These are phyloP conservation scores for Plasmopara muralis DNA, from an alignment of 352 stramenopile genomes.

Conservation along the genomic window DNA sequence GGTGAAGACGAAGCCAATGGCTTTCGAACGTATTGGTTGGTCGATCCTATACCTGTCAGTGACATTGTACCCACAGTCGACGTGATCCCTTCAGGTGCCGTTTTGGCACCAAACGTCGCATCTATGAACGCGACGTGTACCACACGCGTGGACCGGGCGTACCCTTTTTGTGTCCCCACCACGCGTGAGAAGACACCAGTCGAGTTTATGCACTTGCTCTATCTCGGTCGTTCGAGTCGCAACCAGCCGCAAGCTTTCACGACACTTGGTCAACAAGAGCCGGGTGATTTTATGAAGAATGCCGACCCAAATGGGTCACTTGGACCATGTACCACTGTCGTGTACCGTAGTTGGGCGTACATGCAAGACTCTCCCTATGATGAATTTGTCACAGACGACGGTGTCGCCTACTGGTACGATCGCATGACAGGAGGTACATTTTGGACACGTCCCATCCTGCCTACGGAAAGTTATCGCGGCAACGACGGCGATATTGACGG, in stretches of 20 bases:
- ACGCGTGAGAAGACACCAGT: slow-evolving; percentile 88
- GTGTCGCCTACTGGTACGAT: slow-evolving; percentile 89
- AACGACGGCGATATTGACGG: slow-evolving; percentile 79
- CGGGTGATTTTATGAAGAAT: slow-evolving; percentile 89
- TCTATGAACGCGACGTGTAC: slow-evolving; percentile 82
- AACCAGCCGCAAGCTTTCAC: slow-evolving; percentile 91
- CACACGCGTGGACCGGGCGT: slow-evolving; percentile 80
- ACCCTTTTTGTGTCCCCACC: slow-evolving; percentile 90
- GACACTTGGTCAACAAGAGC: slow-evolving; percentile 81
- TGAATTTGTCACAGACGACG: slow-evolving; percentile 88
- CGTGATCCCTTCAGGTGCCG: slow-evolving; percentile 71
- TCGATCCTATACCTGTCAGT: slow-evolving; percentile 43
- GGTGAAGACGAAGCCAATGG: slow-evolving; percentile 81
- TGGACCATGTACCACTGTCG: slow-evolving; percentile 72
- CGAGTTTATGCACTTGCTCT: slow-evolving; percentile 91
- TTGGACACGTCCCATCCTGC: slow-evolving; percentile 84
- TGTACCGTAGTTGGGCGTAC: slow-evolving; percentile 91
- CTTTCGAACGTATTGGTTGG: slow-evolving; percentile 85
- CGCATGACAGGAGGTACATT: slow-evolving; percentile 81
- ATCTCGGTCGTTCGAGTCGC: slow-evolving; percentile 77
- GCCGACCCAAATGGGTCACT: slow-evolving; percentile 66
- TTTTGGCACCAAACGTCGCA: slow-evolving; percentile 50
- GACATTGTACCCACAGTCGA: slow-evolving; percentile 50
- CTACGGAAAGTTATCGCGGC: slow-evolving; percentile 64
- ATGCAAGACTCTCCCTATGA: slow-evolving; percentile 80